Percentiles rank a stretch among this genome's conserved stretches.
phyloP scores from a whole-genome alignment of 176 grass and related monocot species.

The Puya raimondii region DNA sequence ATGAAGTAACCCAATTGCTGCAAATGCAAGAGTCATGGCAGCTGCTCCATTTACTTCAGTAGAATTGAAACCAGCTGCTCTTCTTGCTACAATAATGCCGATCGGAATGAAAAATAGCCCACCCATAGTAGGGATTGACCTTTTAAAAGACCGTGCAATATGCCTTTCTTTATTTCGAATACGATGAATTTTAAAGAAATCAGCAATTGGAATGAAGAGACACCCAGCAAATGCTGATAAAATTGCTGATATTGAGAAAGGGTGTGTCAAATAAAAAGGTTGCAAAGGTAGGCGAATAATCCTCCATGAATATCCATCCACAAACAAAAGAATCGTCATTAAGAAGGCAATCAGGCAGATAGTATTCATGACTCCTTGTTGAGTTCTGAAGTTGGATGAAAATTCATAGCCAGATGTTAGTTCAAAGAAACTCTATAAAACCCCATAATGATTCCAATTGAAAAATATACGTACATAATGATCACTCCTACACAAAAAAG shows the following conservation, averaged over 20 bases:
- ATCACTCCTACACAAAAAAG: too few species aligned
- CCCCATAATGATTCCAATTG: too few species aligned
- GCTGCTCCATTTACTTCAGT: conserved; percentile 54
- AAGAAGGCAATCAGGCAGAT: conserved; percentile 59
- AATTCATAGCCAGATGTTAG: background rate
- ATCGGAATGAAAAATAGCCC: conserved; percentile 81
- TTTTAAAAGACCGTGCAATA: conserved; percentile 43
- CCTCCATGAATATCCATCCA: conserved; percentile 91
- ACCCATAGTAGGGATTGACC: conserved; percentile 70
- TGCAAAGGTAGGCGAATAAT: conserved; percentile 89
- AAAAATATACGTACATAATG: too few species aligned
- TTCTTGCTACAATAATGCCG: conserved; percentile 65
- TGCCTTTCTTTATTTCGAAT: conserved; percentile 51
- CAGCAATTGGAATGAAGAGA: conserved; percentile 66
- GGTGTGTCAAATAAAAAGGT: conserved; percentile 70
- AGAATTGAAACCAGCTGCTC: conserved; percentile 36
- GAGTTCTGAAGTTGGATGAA: conserved; percentile 63
- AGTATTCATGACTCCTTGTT: conserved; percentile 63
- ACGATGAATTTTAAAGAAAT: conserved; percentile 62
- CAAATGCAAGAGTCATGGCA: conserved; percentile 60
- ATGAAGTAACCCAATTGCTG: conserved; percentile 70
- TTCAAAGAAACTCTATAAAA: too few species aligned
- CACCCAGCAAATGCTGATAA: conserved; percentile 70
- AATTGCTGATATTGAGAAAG: conserved; percentile 73
- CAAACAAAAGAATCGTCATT: conserved; percentile 62